Conservation (phyloP, 1,284 basidiomycete species). For the Wolfiporia cocos region DNA sequence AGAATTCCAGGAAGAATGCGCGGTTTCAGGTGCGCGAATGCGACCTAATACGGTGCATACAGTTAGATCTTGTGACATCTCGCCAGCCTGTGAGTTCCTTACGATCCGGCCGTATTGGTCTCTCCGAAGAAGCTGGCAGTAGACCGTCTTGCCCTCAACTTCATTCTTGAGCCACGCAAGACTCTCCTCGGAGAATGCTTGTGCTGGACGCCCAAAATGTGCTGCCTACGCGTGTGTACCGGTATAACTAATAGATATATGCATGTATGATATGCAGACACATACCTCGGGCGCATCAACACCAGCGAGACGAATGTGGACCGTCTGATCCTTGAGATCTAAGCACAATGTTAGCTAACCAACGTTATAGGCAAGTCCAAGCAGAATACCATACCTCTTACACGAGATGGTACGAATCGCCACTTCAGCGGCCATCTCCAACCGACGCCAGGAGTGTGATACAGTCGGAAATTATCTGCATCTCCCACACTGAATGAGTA, state of each 20-base stretch:
- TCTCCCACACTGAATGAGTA: constrained; percentile 86
- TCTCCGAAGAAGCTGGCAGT: constrained; percentile 63
- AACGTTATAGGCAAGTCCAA: background rate
- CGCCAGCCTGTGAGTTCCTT: constrained; percentile 7
- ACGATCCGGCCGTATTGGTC: constrained; percentile 85
- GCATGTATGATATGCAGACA: background rate
- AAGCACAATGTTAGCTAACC: background rate
- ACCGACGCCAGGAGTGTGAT: constrained; percentile 76
- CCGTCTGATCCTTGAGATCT: constrained; percentile 73
- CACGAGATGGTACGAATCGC: constrained; percentile 48
- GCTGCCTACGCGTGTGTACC: constrained; percentile 37
- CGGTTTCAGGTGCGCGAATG: constrained; percentile 45
- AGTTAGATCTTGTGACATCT: background rate
- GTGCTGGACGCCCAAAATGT: constrained; percentile 76
- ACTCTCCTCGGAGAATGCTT: constrained; percentile 68
- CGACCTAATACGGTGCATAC: constrained; percentile 49
- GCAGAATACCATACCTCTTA: constrained; percentile 44
- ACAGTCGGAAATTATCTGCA: constrained; percentile 76
- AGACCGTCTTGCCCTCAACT: constrained; percentile 51
- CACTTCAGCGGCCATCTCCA: constrained; percentile 71
- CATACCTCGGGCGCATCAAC: constrained; percentile 88
- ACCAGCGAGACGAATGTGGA: constrained; percentile 82
- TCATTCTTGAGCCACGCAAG: constrained; percentile 63
- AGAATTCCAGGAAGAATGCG: constrained; percentile 43
- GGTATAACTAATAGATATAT: background rate